phyloP scores from a whole-genome alignment of 106 monocot genomes.

The Dactylorhiza incarnata region DNA sequence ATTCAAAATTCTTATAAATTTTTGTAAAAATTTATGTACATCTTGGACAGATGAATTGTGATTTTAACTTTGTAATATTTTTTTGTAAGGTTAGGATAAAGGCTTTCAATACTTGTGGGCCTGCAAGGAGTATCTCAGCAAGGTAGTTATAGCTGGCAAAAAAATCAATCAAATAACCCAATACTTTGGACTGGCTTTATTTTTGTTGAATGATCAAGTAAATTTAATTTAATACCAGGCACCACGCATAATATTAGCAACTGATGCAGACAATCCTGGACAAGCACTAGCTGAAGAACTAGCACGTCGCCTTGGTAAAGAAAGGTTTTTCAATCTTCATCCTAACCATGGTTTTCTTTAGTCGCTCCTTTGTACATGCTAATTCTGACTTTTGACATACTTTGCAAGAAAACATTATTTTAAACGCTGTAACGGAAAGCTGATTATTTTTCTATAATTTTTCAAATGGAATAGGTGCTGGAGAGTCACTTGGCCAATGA shows the following conservation, averaged over 20 bases:
- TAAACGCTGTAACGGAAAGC: not conserved
- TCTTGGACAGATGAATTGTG: slow-evolving; percentile 4
- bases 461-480: slow-evolving; percentile 29
- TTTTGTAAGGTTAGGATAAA: slow-evolving; percentile 41
- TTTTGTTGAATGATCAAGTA: not conserved
- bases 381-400: not conserved
- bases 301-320: slow-evolving; percentile 49
- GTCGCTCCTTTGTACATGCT: not conserved
- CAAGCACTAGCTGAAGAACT: slow-evolving; percentile 53
- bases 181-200: not conserved
- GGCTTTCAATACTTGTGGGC: slow-evolving; percentile 43
- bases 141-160: slow-evolving; percentile 18
- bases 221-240: slow-evolving; percentile 18
- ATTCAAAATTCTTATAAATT: not conserved
- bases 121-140: slow-evolving; percentile 28
- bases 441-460: not conserved
- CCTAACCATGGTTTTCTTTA: not conserved
- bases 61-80: slow-evolving; percentile 10
- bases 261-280: slow-evolving; percentile 46
- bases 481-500: slow-evolving; percentile 39
- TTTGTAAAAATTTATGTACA: not conserved
- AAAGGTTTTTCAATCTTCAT: slow-evolving; percentile 24
- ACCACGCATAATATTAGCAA: slow-evolving; percentile 46
- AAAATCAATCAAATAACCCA: not conserved
- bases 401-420: not conserved